Evolutionary conservation across 768 basidiomycete species (phyloP).

Genomic region (Coprinopsis marcescibilis): DNA sequence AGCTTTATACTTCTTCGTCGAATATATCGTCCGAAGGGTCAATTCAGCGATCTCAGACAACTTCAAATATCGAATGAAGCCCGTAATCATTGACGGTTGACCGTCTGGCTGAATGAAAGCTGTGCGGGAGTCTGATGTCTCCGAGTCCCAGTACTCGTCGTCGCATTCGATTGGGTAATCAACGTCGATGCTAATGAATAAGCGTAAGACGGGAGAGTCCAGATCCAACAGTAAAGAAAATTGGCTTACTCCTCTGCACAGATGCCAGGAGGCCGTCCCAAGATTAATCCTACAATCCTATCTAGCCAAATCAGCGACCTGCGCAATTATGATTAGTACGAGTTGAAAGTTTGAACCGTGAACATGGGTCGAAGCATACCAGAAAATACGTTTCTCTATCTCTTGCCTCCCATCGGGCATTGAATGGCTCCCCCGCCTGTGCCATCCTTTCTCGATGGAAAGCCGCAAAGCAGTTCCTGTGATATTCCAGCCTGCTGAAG

Average conservation of each 20-base stretch:
- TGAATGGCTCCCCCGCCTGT: conserved; percentile 35
- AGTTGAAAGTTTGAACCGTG: too few species aligned
- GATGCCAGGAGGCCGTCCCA: too few species aligned
- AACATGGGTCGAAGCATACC: too few species aligned
- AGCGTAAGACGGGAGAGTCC: conserved; percentile 46
- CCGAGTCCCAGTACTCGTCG: conserved; percentile 35
- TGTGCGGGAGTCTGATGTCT: conserved; percentile 37
- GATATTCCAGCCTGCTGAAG: not conserved
- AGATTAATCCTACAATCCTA: too few species aligned
- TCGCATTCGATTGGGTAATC: conserved; percentile 60
- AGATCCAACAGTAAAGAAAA: not conserved
- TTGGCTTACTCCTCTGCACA: too few species aligned
- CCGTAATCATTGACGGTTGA: conserved; percentile 48
- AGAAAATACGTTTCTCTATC: conserved; percentile 55
- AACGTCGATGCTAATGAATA: too few species aligned
- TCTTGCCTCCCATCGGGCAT: conserved; percentile 43
- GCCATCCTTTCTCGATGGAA: conserved; percentile 58
- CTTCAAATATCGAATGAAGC: conserved; percentile 49
- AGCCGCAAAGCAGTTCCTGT: conserved; percentile 46
- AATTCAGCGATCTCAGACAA: conserved; percentile 60
- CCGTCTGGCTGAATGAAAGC: conserved; percentile 59
- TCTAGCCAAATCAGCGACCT: too few species aligned
- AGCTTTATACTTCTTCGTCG: conserved; percentile 36
- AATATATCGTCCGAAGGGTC: conserved; percentile 52
- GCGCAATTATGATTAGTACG: too few species aligned